Evolutionary conservation across 441 rosid species (phyloP).

Genomic region (Isatis lusitanica): DNA sequence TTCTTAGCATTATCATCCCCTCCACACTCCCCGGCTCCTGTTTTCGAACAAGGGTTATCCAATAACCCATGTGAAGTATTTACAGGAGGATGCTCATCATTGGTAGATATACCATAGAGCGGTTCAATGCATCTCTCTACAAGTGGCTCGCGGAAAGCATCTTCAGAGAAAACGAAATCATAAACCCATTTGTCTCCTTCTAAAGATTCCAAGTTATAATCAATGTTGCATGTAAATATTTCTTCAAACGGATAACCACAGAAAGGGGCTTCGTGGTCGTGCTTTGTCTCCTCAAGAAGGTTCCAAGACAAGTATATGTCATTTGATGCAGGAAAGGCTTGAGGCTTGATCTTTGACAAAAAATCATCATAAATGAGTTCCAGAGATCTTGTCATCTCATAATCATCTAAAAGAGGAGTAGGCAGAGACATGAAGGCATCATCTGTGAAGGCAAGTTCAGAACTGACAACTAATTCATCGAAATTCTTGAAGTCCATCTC

Average conservation of each 20-base stretch:
- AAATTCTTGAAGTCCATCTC: conserved; percentile 67
- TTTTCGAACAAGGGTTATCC: conserved; percentile 34
- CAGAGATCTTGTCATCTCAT: conserved; percentile 44
- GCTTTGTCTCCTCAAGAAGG: conserved; percentile 64
- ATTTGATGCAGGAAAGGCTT: conserved; percentile 64
- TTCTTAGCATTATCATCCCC: conserved; percentile 45
- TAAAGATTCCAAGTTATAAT: conserved; percentile 41
- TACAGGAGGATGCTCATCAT: conserved; percentile 33
- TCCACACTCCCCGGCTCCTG: conserved; percentile 37
- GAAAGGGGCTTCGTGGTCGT: conserved; percentile 39
- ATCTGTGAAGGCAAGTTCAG: conserved; percentile 72
- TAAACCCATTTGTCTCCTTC: conserved; percentile 49
- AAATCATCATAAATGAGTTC: conserved; percentile 46
- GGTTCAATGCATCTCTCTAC: conserved; percentile 46
- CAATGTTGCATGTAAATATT: conserved; percentile 40
- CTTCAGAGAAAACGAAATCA: conserved; percentile 61
- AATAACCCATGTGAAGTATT: conserved; percentile 34
- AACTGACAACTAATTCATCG: conserved; percentile 69
- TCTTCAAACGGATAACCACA: conserved; percentile 43
- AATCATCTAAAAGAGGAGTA: conserved; percentile 57
- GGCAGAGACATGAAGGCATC: conserved; percentile 84
- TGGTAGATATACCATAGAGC: conserved; percentile 36
- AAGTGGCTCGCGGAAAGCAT: conserved; percentile 38
- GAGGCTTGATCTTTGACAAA: conserved; percentile 49
- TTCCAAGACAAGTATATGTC: conserved; percentile 90